A percentile compares a stretch with the other conserved stretches of the same genome.
Evolutionary conservation across 805 yeast genomes (phyloP).

Genomic region (Metschnikowia lunata): DNA sequence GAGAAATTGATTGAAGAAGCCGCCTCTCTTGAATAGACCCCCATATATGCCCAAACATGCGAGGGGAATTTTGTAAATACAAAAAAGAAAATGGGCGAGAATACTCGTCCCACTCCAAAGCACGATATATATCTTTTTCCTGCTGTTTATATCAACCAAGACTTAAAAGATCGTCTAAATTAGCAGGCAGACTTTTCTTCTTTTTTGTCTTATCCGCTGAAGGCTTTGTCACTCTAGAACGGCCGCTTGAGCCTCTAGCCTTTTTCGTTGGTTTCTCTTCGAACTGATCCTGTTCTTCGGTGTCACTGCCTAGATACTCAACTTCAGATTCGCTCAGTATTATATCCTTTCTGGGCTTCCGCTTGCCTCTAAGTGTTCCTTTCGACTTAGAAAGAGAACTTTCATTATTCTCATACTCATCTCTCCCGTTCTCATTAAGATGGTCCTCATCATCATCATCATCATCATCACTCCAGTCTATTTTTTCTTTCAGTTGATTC

Average conservation of each 20-base stretch:
- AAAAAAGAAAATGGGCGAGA: not conserved
- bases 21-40: constrained; percentile 38
- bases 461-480: too few species aligned
- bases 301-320: constrained; percentile 4
- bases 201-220: not conserved
- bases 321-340: constrained; percentile 6
- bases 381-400: too few species aligned
- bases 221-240: not conserved
- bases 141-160: constrained; percentile 5
- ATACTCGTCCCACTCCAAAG: too few species aligned
- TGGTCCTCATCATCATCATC: too few species aligned
- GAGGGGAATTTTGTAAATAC: not conserved
- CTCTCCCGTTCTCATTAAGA: too few species aligned
- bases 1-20: constrained; percentile 68
- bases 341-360: too few species aligned
- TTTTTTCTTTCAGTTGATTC: too few species aligned
- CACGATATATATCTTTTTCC: too few species aligned
- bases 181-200: constrained; percentile 2
- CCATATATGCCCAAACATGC: not conserved
- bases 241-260: not conserved
- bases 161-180: constrained; percentile 13
- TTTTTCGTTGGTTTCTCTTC: not conserved
- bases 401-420: too few species aligned
- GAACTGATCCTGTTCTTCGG: not conserved
- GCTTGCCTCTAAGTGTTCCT: too few species aligned